A percentile compares a stretch with the other conserved stretches of the same genome.
These are phyloP conservation scores for Tremella fuciformis DNA, from an alignment of 768 basidiomycete genomes.

Conservation along the genomic window DNA sequence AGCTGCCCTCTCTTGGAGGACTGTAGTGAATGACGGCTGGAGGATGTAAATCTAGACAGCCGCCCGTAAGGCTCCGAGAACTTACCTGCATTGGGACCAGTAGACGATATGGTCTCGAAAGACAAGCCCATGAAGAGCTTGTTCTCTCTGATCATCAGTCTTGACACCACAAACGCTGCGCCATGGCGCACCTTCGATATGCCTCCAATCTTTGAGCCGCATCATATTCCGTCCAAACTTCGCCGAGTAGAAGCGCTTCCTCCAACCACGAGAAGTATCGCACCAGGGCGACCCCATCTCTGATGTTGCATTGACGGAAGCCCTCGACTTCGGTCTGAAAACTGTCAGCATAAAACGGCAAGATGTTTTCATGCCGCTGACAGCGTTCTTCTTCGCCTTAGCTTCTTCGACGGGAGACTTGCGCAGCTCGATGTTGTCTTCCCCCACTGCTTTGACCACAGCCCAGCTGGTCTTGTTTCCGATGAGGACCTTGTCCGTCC, in stretches of 20 bases:
- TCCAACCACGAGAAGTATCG: constrained; percentile 96
- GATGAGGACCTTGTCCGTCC: constrained; percentile 62
- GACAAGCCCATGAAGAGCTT: constrained; percentile 80
- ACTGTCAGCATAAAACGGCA: constrained; percentile 4
- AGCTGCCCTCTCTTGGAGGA: constrained; percentile 71
- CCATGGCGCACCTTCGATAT: constrained; percentile 67
- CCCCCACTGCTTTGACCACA: constrained; percentile 72
- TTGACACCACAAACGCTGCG: neutral
- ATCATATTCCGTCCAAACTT: constrained; percentile 69
- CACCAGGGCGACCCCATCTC: constrained; percentile 79
- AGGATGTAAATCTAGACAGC: too few relatives aligned
- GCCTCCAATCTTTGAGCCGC: constrained; percentile 74
- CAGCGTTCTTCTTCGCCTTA: constrained; percentile 53
- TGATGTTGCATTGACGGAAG: constrained; percentile 80
- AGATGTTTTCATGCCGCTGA: constrained; percentile 14
- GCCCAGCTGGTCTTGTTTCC: constrained; percentile 77
- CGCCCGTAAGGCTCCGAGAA: constrained; percentile 6
- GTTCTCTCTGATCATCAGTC: constrained; percentile 60
- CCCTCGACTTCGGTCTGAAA: constrained; percentile 71
- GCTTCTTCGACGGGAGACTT: constrained; percentile 71
- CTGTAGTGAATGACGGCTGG: constrained; percentile 89
- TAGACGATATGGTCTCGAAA: constrained; percentile 87
- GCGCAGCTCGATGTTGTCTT: constrained; percentile 63
- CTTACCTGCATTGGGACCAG: constrained; percentile 85
- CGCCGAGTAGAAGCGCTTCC: constrained; percentile 66